Conservation (phyloP, 257 asterid species). For the Nicotiana knightiana region DNA sequence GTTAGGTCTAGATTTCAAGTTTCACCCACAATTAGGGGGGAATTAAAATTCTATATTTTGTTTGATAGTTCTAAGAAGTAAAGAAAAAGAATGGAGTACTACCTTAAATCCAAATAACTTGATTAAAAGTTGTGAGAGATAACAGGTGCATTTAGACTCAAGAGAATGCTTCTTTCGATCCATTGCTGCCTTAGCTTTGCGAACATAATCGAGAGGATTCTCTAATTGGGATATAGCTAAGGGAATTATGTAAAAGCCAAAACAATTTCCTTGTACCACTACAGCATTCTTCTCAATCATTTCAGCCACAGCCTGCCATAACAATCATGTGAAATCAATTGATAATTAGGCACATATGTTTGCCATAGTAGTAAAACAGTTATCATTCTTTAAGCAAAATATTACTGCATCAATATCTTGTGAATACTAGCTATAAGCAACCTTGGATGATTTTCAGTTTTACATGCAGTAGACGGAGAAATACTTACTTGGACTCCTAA, state of each 20-base stretch:
- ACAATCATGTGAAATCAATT: not conserved
- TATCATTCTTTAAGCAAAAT: not conserved
- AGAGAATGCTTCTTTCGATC: constrained; percentile 1
- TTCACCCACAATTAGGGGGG: too few species aligned
- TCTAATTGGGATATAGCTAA: not conserved
- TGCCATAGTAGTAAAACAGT: not conserved
- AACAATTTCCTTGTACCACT: not conserved
- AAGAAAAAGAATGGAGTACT: not conserved
- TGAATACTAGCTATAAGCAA: not conserved
- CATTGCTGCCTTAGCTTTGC: not conserved
- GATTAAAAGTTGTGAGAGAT: not conserved
- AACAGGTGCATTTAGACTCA: not conserved
- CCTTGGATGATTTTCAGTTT: not conserved
- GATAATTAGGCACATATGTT: not conserved
- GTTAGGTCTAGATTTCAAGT: too few species aligned
- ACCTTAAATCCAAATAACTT: not conserved
- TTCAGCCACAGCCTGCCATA: not conserved
- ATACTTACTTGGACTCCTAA: not conserved
- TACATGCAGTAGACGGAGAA: not conserved
- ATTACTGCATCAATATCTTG: not conserved
- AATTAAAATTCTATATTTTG: too few species aligned
- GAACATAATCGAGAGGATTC: not conserved
- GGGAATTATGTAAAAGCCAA: not conserved
- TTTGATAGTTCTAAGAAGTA: too few species aligned
- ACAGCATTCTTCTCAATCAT: not conserved